phyloP scores from a whole-genome alignment of 2,329 filamentous ascomycete genomes.

The Penicillium sp. region DNA sequence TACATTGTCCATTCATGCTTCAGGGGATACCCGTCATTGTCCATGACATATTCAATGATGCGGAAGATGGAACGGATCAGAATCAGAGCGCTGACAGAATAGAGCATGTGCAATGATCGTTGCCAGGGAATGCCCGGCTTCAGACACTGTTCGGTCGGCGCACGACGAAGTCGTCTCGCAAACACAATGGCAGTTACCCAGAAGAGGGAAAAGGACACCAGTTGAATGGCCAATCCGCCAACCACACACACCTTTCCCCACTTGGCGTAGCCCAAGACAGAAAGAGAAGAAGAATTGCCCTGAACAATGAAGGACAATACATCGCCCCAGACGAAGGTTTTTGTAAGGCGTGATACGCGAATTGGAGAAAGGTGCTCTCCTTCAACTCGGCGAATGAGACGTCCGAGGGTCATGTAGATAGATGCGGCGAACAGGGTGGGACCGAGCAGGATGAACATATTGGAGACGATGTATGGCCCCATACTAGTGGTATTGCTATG shows the following conservation, averaged over 20 bases:
- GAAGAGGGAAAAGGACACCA: constrained; percentile 31
- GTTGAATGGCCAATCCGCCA: constrained; percentile 28
- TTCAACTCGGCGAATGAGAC: constrained; percentile 46
- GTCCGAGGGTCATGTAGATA: constrained; percentile 53
- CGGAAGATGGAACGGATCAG: constrained; percentile 50
- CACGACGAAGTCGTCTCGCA: constrained; percentile 18
- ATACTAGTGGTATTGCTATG: constrained; percentile 23
- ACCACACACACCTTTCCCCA: constrained; percentile 20
- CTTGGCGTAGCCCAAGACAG: constrained; percentile 21
- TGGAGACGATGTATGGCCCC: constrained; percentile 44
- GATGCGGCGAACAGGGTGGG: constrained; percentile 54
- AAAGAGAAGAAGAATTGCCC: constrained; percentile 20
- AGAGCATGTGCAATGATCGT: constrained; percentile 21
- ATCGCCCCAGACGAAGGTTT: constrained; percentile 52
- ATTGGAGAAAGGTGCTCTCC: constrained; percentile 48
- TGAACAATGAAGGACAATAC: constrained; percentile 53
- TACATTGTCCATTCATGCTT: constrained; percentile 48
- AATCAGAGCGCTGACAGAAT: constrained; percentile 35
- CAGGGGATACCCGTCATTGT: constrained; percentile 44
- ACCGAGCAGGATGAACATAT: constrained; percentile 50
- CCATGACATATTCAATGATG: constrained; percentile 52
- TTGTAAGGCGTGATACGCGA: constrained; percentile 47
- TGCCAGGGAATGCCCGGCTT: constrained; percentile 11
- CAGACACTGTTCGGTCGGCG: constrained; percentile 10
- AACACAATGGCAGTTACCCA: constrained; percentile 26